Conservation (phyloP, 345 rosid genomes). For the Rhodamnia argentea region DNA sequence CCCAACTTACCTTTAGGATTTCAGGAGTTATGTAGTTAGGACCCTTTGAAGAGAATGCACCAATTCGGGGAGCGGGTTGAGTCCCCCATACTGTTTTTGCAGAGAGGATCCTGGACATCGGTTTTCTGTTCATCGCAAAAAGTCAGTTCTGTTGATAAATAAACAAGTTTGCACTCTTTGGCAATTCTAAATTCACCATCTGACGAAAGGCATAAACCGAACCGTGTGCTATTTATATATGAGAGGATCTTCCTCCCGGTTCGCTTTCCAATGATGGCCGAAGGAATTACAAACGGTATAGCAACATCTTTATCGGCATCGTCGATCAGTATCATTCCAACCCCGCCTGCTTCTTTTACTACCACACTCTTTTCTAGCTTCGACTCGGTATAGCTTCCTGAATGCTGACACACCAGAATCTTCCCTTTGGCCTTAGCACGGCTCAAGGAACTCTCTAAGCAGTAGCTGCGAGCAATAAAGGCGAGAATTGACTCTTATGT, state of each 20-base stretch:
- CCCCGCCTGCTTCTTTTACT: constrained; percentile 50
- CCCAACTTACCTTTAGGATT: constrained; percentile 30
- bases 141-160: constrained; percentile 1
- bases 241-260: constrained; percentile 33
- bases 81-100: constrained; percentile 37
- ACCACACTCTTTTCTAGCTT: constrained; percentile 35
- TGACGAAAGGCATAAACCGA: constrained; percentile 1
- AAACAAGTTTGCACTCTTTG: neutral
- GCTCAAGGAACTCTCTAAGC: constrained; percentile 47
- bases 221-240: constrained; percentile 32
- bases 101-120: constrained; percentile 24
- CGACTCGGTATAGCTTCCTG: constrained; percentile 39
- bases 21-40: constrained; percentile 46
- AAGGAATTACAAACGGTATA: constrained; percentile 39
- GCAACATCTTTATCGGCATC: constrained; percentile 35
- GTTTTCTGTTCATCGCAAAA: constrained; percentile 16
- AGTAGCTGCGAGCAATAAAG: constrained; percentile 24
- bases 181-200: neutral
- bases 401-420: constrained; percentile 42
- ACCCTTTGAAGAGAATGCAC: constrained; percentile 45
- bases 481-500: neutral
- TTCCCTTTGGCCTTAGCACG: constrained; percentile 36
- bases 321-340: constrained; percentile 50
- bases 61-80: constrained; percentile 36
- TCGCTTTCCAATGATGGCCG: constrained; percentile 35